These are phyloP conservation scores for Cyberlindnera amylophila DNA, from an alignment of 805 yeast genomes.

Conservation along the genomic window DNA sequence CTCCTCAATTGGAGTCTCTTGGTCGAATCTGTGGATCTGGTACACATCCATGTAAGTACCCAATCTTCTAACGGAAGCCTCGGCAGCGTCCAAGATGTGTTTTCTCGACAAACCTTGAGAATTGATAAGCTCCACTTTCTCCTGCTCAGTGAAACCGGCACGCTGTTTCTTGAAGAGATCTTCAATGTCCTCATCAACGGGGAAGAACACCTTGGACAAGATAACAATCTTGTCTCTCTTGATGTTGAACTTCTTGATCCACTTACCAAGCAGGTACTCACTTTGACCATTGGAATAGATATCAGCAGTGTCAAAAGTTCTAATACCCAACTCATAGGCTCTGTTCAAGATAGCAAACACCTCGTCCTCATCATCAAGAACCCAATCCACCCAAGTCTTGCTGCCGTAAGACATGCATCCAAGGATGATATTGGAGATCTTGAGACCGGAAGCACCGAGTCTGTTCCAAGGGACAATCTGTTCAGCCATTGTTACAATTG, in stretches of 20 bases:
- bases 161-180: not conserved
- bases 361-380: slow-evolving; percentile 42
- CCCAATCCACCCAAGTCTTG: slow-evolving; percentile 39
- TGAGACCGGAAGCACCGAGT: slow-evolving; percentile 44
- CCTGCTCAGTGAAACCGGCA: not conserved
- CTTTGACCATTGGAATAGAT: slow-evolving; percentile 43
- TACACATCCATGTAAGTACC: slow-evolving; percentile 45
- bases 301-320: slow-evolving; percentile 51
- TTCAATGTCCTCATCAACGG: slow-evolving; percentile 10
- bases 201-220: slow-evolving; percentile 38
- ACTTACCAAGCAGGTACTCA: slow-evolving; percentile 48
- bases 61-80: slow-evolving; percentile 37
- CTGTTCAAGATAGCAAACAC: slow-evolving; percentile 40
- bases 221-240: slow-evolving; percentile 51
- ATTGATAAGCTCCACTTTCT: slow-evolving; percentile 23
- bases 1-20: slow-evolving; percentile 42
- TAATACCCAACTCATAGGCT: slow-evolving; percentile 41
- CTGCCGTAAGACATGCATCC: slow-evolving; percentile 48
- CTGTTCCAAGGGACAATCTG: slow-evolving; percentile 16
- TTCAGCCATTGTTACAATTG: slow-evolving; percentile 4
- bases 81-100: slow-evolving; percentile 43
- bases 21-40: slow-evolving; percentile 52
- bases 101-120: slow-evolving; percentile 40
- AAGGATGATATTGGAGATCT: slow-evolving; percentile 43
- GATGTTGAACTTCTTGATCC: slow-evolving; percentile 46